Base-by-base conservation (phyloP, 306 rosid genomes). In the Trifolium repens region DNA sequence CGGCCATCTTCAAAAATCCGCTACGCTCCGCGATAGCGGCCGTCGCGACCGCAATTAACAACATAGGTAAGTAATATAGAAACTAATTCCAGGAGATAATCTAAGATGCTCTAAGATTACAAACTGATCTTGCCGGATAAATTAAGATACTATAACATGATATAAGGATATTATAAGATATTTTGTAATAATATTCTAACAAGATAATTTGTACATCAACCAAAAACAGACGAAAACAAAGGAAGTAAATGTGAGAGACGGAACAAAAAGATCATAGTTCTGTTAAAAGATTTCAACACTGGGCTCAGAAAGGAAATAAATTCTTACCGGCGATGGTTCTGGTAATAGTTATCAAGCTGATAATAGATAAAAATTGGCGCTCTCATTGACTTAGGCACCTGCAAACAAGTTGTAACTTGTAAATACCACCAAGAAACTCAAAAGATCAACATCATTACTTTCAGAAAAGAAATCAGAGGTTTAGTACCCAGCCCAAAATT, bases 341-440 rank as follows among this genome's bases (percentile, higher is more conserved):
- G 98, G 85, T 89, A 94, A 87, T 83, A 94, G 89, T 94, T 89
- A 85, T 94, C 96, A 74, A 91, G 96, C 70, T 94, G 98, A 77
- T 91, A 94, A 79, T 94, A 94, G 72, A 91, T 79, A 74, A 86
- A 84, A 83, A 91, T 87, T 8, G 98, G 98, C 50, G 98, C 97
- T 87, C 80, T 91, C 97, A 94, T 94, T 49, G 79, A 79, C 85
- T 79, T 91, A 82, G 78, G 74, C 67, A 94, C 90, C 98, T 94
- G 71, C 50, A 82, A 67, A 85, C 39, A 57, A 75, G 75, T 67
- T 61, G 59, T 19, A 81, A 74, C 70, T 63, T 50, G 43, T 11
- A 80, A 74, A 73, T 58, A 60, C 61, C 17, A 67, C 40, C 58
- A 80, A 83, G 43, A 57, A 72, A 66, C 15, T 78, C 47, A 70